Percentiles rank a stretch among this genome's conserved stretches.
These are phyloP conservation scores for Ceratocystiopsis sp. DNA, from an alignment of 2,329 filamentous ascomycete genomes.

Conservation along the genomic window DNA sequence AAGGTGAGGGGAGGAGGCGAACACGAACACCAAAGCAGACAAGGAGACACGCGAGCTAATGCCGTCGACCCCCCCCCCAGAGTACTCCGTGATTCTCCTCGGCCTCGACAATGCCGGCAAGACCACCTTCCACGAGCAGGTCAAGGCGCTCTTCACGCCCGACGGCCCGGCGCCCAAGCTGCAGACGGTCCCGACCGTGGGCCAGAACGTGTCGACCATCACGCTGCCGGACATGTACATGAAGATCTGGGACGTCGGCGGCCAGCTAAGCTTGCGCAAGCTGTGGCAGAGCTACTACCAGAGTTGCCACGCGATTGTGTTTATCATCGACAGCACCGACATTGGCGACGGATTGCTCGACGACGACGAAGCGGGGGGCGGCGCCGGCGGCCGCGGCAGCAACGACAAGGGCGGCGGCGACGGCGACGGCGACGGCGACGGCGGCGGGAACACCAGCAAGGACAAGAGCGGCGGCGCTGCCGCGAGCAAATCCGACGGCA, in stretches of 20 bases:
- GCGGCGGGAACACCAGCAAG: background rate
- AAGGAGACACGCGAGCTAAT: too few species aligned
- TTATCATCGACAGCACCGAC: slow-evolving; percentile 91
- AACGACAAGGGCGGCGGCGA: background rate
- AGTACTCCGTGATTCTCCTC: slow-evolving; percentile 93
- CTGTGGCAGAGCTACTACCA: slow-evolving; percentile 95
- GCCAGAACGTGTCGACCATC: slow-evolving; percentile 90
- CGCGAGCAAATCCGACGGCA: background rate
- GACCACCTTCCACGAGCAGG: slow-evolving; percentile 92
- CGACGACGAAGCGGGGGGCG: background rate
- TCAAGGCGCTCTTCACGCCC: slow-evolving; percentile 71
- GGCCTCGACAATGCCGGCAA: slow-evolving; percentile 97
- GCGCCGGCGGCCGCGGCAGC: background rate
- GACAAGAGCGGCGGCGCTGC: background rate
- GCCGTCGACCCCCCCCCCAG: slow-evolving; percentile 24
- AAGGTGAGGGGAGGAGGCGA: slow-evolving; percentile 39
- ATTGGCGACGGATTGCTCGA: slow-evolving; percentile 63
- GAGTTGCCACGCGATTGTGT: slow-evolving; percentile 90
- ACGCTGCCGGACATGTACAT: slow-evolving; percentile 87
- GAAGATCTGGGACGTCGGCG: slow-evolving; percentile 96
- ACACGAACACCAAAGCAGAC: background rate
- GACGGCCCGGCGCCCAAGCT: slow-evolving; percentile 44
- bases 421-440: background rate
- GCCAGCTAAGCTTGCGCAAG: slow-evolving; percentile 72
- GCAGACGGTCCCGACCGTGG: slow-evolving; percentile 90